Base-by-base conservation (phyloP, 2,329 filamentous ascomycete species). In the Gnomoniopsis smithogilvyi region DNA sequence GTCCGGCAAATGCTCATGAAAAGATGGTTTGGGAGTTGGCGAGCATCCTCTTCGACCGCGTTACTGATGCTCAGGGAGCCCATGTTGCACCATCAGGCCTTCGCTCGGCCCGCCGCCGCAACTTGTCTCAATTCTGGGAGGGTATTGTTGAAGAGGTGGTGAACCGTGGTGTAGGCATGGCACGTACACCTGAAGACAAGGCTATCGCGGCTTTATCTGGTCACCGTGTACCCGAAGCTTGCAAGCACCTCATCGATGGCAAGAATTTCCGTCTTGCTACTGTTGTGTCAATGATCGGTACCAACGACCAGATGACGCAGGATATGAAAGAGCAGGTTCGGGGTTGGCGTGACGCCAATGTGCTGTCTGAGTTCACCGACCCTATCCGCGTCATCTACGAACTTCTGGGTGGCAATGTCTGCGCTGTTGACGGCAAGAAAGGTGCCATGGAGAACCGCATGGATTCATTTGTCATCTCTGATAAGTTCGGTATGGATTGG, bases 401-500 rank as follows among this genome's bases (percentile, higher is more conserved):
- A 72, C 81, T 99, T 30, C 79, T 97, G 12, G 86, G 91, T 33
- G 95, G 96, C 41, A 95, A 97, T 64, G 87, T 91, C n/a, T 88
- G 91, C 63, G 84, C 88, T 30, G 93, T 91, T 60, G 85, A 92
- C 65, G 95, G 94, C 12, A 88, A 89, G 68, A 88, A 86, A 64
- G 81, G 80, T 2, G 84, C 90, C 1, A 76, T 88, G 10, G 95
- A 98, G 72, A 91, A 98, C 73, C 87, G 90, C 48, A 83, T 89
- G 43, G 83, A 87, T 15, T 88, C 88, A 0, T 96, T 99, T 69
- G 82, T 87, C 56, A 90, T 99, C 64, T 90, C 92, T 1, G 83
- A 90, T 67, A 87, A 88, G 50, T 99, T 97, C 70, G 86, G 86
- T 4, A 80, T 99, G 38, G 90, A 96, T 70, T 99, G 95, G 95